Evolutionary conservation across 169 alveolate genomes (phyloP).

Genomic region (Plasmodium relictum): DNA sequence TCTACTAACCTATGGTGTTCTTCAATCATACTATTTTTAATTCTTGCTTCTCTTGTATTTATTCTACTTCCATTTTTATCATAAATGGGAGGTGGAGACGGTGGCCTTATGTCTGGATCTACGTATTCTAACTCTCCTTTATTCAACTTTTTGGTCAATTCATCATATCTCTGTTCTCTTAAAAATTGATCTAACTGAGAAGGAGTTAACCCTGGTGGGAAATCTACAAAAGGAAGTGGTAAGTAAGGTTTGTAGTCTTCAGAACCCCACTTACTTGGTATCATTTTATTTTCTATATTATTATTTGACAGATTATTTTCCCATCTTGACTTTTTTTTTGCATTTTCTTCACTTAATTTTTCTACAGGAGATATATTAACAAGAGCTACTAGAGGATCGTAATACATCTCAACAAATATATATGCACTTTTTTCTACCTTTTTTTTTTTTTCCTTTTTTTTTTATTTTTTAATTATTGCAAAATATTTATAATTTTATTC

Average conservation of each 20-base stretch:
- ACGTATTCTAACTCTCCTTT: constrained; percentile 91
- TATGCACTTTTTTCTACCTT: too few relatives aligned
- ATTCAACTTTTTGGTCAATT: constrained; percentile 88
- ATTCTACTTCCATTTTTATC: constrained; percentile 92
- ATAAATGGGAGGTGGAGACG: constrained; percentile 94
- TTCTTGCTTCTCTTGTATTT: constrained; percentile 93
- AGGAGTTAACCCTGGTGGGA: constrained; percentile 92
- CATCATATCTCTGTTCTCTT: constrained; percentile 93
- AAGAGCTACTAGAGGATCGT: constrained; percentile 71
- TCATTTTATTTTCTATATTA: constrained; percentile 34
- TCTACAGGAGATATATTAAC: constrained; percentile 54
- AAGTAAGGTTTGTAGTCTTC: constrained; percentile 89
- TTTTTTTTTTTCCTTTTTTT: too few relatives aligned
- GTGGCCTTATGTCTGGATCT: constrained; percentile 93
- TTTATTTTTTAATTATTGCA: too few relatives aligned
- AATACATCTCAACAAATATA: constrained; percentile 29
- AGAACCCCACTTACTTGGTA: constrained; percentile 81
- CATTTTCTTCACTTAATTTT: constrained; percentile 36
- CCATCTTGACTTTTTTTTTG: constrained; percentile 65
- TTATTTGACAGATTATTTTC: constrained; percentile 19
- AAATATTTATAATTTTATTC: too few relatives aligned
- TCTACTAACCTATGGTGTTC: constrained; percentile 91
- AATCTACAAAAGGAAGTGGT: constrained; percentile 93
- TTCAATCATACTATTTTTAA: constrained; percentile 89
- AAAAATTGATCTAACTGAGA: constrained; percentile 91